Base-by-base conservation (phyloP, 1,284 basidiomycete species). In the Hypsizygus ulmarius region DNA sequence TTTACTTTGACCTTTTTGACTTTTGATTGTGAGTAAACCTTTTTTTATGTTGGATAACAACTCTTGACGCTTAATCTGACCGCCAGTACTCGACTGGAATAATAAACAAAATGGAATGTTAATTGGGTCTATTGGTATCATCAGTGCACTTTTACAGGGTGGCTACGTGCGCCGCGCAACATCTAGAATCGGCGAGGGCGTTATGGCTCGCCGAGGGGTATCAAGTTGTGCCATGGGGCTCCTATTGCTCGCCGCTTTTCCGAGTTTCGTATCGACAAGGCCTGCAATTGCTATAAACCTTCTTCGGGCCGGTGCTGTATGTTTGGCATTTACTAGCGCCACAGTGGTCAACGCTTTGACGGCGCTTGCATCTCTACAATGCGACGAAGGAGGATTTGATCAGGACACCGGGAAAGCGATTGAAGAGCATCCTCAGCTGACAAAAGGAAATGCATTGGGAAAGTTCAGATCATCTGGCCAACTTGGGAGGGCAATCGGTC, bases 1-100 rank as follows among this genome's bases (percentile, higher is more conserved):
- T 95, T 94, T 67, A 95, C 93, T 0, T 72, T 96, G 21, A 93
- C 90, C 0, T 96, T 96, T 73, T 71, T 95, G 40, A 94, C 90
- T 1, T 92, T 90, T 57, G 89, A 91, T 63, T 66, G 89, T 91
- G 64, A 65, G 87, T 45, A 29, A 27, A 42, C 9, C 28, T 3
- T 34, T 10, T 4, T 34, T 29, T 25, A 11, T 34, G 21, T 46
- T 16, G 15, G n/a, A 29, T 9, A 18, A 39, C 11, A 43, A n/a
- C 37, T 19, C 16, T 34, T 49, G 11, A 45, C 37, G 15, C 21
- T 27, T 52, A 30, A 50, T 39, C 33, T 14, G 43, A 6, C 19
- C 15, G 12, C 14, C 52, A 84, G 87, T 96, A 43, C 85, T 96
- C 50, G 85, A 90, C 63, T 94, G 90, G 79, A 84, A 82, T 56